Base-by-base conservation (phyloP, 2,329 filamentous ascomycete species). In the Chaetoscypha palmicola region DNA sequence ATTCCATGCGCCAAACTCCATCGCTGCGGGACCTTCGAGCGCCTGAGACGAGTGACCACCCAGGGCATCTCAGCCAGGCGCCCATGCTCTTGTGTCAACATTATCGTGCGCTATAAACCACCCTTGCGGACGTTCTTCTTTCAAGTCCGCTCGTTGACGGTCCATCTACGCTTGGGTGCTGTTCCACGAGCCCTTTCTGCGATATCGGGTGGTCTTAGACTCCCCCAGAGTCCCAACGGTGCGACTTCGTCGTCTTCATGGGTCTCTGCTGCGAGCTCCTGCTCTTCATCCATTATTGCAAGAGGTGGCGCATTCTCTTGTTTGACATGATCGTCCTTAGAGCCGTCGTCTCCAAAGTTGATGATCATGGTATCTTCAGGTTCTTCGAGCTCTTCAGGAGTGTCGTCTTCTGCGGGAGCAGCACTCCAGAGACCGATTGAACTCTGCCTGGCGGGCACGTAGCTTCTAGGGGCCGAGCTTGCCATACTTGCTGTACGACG, bases 141-240 rank as follows among this genome's bases (percentile, higher is more conserved):
- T 28, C 16, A 47, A 26, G 35, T 46, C 2, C 51, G 48, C 26
- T 78, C 74, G 35, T 68, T 76, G 3, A 77, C 68, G 17, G 74
- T 76, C 75, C 75, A 79, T 19, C 74, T 66, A 40, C 74, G 61
- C 61, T 77, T 78, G 1, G 66, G 63, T 16, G 66, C 63, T 24
- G 64, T 68, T 45, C 77, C 74, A 5, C 70, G 64, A 22, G 66
- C 60, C 22, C 62, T 63, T 41, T 76, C 73, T 1, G 67, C 68
- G 32, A 71, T 66, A 5, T 64, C 68, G 11, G 68, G 63, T 16
- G 70, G 66, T 39, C 62, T 61, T 2, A 69, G 68, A 68, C 72
- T 2, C 68, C 65, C 14, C 72, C 72, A 47, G 62, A 69, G 19
- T 60, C 66, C 40, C 54, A 66, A 11, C 60, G 68, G 26, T 64